A percentile compares a stretch with the other conserved stretches of the same genome.
These are phyloP conservation scores for Globisporangium mamillatum DNA, from an alignment of 352 stramenopile species.

Conservation along the genomic window DNA sequence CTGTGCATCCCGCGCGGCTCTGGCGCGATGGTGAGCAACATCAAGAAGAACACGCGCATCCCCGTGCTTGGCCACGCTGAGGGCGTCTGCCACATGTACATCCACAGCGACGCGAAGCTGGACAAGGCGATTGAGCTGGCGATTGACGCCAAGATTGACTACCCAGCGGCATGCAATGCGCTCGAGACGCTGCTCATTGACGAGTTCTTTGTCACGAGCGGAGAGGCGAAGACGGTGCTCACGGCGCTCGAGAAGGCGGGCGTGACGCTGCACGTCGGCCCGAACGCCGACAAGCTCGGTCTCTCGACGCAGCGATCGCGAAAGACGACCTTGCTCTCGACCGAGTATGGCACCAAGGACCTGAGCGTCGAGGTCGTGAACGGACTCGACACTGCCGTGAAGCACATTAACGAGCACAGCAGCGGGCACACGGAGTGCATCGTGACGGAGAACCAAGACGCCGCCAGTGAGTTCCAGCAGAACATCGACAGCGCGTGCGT, in stretches of 20 bases:
- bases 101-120: conserved; percentile 89
- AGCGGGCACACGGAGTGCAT: conserved; percentile 98
- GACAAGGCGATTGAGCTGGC: conserved; percentile 86
- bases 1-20: conserved; percentile 97
- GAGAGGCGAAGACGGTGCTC: conserved; percentile 75
- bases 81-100: conserved; percentile 98
- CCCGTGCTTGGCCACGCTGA: conserved; percentile 98
- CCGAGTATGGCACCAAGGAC: conserved; percentile 94
- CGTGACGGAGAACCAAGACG: conserved; percentile 89
- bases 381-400: conserved; percentile 87
- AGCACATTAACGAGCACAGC: conserved; percentile 95
- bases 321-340: conserved; percentile 79
- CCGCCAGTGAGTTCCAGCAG: conserved; percentile 70
- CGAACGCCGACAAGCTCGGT: conserved; percentile 75
- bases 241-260: conserved; percentile 81
- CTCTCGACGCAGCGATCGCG: conserved; percentile 66
- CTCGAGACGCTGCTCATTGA: conserved; percentile 97
- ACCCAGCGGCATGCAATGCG: conserved; percentile 97
- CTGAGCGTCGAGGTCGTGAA: conserved; percentile 93
- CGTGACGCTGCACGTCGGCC: conserved; percentile 93
- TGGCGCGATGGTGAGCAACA: conserved; percentile 94
- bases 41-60: conserved; percentile 97
- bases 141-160: conserved; percentile 98
- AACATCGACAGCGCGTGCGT: conserved; percentile 96
- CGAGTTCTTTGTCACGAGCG: conserved; percentile 74